These are phyloP conservation scores for Somion occarium DNA, from an alignment of 1,284 basidiomycete genomes.

Conservation along the genomic window DNA sequence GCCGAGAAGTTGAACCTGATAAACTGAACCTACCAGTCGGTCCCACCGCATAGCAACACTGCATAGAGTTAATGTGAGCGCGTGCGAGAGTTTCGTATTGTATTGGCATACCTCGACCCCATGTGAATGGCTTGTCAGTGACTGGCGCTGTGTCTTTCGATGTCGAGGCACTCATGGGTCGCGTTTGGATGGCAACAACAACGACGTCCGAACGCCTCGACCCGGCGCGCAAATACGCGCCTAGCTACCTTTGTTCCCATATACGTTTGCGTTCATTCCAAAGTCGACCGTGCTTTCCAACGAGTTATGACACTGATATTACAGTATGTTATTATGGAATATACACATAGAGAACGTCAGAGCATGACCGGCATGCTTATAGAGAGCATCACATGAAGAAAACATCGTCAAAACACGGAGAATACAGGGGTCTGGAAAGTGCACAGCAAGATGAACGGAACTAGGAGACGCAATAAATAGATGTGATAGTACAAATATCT, in stretches of 20 bases:
- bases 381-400: no score
- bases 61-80: neutral
- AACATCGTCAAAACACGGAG: no score
- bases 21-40: constrained; percentile 64
- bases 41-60: constrained; percentile 83
- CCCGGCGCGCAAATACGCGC: neutral
- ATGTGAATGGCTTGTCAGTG: neutral
- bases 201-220: neutral
- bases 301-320: no score
- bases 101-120: neutral
- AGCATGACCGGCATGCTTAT: no score
- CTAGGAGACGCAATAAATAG: no score
- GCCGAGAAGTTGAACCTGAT: constrained; percentile 7
- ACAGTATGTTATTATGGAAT: no score
- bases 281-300: no score
- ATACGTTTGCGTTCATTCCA: neutral
- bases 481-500: no score
- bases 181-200: neutral
- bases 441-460: no score
- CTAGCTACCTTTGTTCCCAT: neutral
- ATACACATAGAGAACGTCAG: no score
- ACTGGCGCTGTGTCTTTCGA: neutral
- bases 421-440: no score
- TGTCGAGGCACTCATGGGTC: neutral
- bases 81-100: neutral